These are phyloP conservation scores for sweet orange (Citrus sinensis) DNA, from an alignment of 345 rosid species.

Conservation along the genomic window DNA sequence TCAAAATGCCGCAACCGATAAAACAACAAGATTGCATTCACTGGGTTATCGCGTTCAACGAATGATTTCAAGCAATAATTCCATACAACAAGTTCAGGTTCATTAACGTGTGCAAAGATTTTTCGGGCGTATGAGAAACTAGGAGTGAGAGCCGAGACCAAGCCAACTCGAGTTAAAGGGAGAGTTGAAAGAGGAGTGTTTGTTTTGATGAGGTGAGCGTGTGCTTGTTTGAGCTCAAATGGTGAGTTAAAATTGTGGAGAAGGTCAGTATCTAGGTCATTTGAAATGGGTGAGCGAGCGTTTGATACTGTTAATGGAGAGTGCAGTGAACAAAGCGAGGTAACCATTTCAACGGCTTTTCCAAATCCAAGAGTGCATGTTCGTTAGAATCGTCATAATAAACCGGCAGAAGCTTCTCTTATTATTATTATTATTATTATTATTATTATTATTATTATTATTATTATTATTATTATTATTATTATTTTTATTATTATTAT, in stretches of 20 bases:
- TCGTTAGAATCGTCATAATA: background rate
- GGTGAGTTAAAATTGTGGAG: constrained; percentile 38
- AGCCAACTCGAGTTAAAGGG: constrained; percentile 27
- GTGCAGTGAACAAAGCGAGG: background rate
- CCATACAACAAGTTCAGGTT: constrained; percentile 25
- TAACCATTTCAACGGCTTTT: background rate
- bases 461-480: too few species aligned
- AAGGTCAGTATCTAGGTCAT: background rate
- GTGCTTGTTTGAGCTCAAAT: constrained; percentile 39
- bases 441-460: too few species aligned
- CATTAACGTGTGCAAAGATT: constrained; percentile 9
- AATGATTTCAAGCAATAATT: constrained; percentile 38
- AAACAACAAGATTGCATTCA: constrained; percentile 26
- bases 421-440: too few species aligned
- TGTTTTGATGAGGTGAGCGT: constrained; percentile 33
- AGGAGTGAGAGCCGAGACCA: constrained; percentile 24
- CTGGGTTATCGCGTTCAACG: constrained; percentile 27
- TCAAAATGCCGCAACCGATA: constrained; percentile 18
- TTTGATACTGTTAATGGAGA: background rate
- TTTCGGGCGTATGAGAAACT: constrained; percentile 25
- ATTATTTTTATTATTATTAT: too few species aligned
- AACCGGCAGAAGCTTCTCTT: background rate
- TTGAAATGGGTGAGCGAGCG: background rate
- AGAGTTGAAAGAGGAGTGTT: constrained; percentile 22
- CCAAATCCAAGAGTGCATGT: background rate